Conservation (phyloP, 164 flowering plant species). For the Warburgia ugandensis region DNA sequence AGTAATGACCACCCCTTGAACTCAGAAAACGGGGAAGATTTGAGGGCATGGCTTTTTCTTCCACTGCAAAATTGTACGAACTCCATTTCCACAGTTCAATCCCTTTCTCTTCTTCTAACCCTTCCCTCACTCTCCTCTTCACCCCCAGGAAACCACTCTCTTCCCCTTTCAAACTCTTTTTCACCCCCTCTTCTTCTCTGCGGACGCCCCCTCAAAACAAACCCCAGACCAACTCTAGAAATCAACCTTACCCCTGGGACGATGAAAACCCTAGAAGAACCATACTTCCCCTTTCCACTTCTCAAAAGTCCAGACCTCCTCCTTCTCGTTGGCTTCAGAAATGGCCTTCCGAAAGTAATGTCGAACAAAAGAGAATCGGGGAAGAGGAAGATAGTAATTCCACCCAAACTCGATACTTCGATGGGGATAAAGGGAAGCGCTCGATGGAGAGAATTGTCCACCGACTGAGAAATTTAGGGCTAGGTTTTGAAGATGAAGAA, state of each 20-base stretch:
- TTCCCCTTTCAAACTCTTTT: conserved; percentile 26
- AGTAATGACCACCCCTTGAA: too few relatives aligned
- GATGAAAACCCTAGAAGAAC: conserved; percentile 8
- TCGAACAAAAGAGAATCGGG: background rate
- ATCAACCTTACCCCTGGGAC: conserved; percentile 12
- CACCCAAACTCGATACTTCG: conserved; percentile 16
- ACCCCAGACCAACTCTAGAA: background rate
- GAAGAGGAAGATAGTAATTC: background rate
- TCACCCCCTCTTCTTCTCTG: conserved; percentile 21
- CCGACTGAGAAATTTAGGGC: conserved; percentile 62
- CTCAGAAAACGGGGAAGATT: too few relatives aligned
- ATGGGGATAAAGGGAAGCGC: conserved; percentile 27
- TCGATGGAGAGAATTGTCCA: conserved; percentile 78
- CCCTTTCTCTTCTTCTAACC: conserved; percentile 20
- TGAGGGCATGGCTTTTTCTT: conserved; percentile 10
- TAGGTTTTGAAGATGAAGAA: conserved; percentile 54
- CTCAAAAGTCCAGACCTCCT: conserved; percentile 9
- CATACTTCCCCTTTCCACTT: background rate
- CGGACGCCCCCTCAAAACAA: conserved; percentile 12
- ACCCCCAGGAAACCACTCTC: conserved; percentile 22
- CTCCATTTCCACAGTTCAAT: too few relatives aligned
- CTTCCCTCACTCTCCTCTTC: conserved; percentile 22
- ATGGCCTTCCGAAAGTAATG: conserved; percentile 25
- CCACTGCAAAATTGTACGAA: conserved; percentile 40
- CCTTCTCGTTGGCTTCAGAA: conserved; percentile 43